These are phyloP conservation scores for Fusarium nodosum DNA, from an alignment of 2,329 filamentous ascomycete species.

Conservation along the genomic window DNA sequence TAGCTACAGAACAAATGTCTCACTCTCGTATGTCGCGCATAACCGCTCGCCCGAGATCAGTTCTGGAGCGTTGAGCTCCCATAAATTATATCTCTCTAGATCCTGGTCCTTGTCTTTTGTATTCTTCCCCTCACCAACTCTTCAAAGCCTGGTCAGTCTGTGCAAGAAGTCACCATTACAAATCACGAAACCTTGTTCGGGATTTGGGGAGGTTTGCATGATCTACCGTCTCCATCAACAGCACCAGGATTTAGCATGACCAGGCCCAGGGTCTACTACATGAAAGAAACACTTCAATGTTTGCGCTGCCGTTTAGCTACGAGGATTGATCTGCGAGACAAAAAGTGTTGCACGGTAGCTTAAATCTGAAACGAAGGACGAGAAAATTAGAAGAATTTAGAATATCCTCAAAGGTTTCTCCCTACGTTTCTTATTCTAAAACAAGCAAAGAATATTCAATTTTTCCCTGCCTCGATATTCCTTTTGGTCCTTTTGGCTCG, in stretches of 20 bases:
- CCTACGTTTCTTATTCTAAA: slow-evolving; percentile 1
- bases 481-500: slow-evolving; percentile 7
- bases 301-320: background rate
- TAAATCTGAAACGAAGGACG: slow-evolving; percentile 22
- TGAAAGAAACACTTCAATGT: slow-evolving; percentile 13
- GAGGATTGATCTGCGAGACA: slow-evolving; percentile 22
- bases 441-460: background rate
- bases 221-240: slow-evolving; percentile 23
- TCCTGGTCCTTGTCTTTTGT: slow-evolving; percentile 8
- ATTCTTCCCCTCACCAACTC: slow-evolving; percentile 5
- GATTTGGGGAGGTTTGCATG: slow-evolving; percentile 20
- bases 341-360: slow-evolving; percentile 23
- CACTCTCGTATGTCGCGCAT: slow-evolving; percentile 33
- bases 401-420: slow-evolving; percentile 20
- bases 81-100: slow-evolving; percentile 28
- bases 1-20: slow-evolving; percentile 23
- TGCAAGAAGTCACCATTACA: slow-evolving; percentile 20
- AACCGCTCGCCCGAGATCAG: slow-evolving; percentile 21
- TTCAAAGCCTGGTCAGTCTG: slow-evolving; percentile 27
- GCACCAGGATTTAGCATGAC: background rate
- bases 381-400: slow-evolving; percentile 31
- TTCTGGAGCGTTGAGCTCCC: slow-evolving; percentile 13
- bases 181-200: slow-evolving; percentile 5
- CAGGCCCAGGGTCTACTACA: background rate
- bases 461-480: background rate